Evolutionary conservation across 345 rosid genomes (phyloP), one percentile per base, ranked within the genome.

Genomic region (Acer negundo): DNA sequence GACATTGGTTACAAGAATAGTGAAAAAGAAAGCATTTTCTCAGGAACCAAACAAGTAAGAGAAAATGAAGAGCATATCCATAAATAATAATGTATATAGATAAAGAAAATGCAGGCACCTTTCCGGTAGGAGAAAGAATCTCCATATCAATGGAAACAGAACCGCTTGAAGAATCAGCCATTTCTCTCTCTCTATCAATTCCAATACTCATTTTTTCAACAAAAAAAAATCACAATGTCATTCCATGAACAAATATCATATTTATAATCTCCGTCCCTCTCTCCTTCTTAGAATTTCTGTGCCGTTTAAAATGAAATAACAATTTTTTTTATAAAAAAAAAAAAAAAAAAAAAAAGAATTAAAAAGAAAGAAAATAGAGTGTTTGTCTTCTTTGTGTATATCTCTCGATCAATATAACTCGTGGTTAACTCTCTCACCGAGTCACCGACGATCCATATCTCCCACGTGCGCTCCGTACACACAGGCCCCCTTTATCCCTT

Each of bases 81-180:
- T 9, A 67, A 44, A 73, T 19, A 44, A 22, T 0, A 6, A 46
- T 46, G 11, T 47, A 73, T 3, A 53, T 10, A 38, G 4, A 44
- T 15, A 22, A 75, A 66, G 26, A 22, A 77, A 66, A 81, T 80
- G 87, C 47, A 63, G 71, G 72, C 87, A 95, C 99, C 98, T 93
- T 92, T 73, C 90, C 91, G 69, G 89, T 82, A 31, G 82, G 90
- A 80, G 93, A 83, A 79, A 83, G 80, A 80, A 90, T 85, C 64
- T 93, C 97, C 91, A 93, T 87, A 68, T 92, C 96, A 75, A 95
- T 85, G 83, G 96, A 93, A 76, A 93, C 92, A 53, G 96, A 92
- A 87, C 85, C 97, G 87, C 93, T 93, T 62, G 97, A 93, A 89
- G 97, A 93, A 90, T 92, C 95, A 72, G 85, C 97, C 97, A 94